A percentile compares a stretch with the other conserved stretches of the same genome.
Conservation (phyloP, 192 early-diverging fungal species). For the Entophlyctis helioformis region DNA sequence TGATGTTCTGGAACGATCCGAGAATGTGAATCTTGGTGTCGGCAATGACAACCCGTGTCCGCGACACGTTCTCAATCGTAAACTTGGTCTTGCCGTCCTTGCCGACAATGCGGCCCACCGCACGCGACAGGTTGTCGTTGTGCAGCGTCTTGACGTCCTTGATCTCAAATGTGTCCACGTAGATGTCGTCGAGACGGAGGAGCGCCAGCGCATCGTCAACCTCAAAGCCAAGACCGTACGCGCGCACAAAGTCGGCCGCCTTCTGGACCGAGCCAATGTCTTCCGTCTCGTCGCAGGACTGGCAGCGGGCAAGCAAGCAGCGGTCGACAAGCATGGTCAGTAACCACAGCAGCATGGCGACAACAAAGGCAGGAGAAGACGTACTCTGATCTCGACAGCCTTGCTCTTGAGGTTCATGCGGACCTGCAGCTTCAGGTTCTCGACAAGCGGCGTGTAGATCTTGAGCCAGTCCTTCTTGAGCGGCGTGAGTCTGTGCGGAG, state of each 20-base stretch:
- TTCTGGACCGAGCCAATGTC: slow-evolving; percentile 90
- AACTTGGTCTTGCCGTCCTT: slow-evolving; percentile 95
- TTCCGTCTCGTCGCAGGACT: slow-evolving; percentile 71
- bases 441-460: slow-evolving; percentile 92
- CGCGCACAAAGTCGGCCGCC: slow-evolving; percentile 91
- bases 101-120: slow-evolving; percentile 96
- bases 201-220: slow-evolving; percentile 89
- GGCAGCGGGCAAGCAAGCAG: slow-evolving; percentile 1
- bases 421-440: slow-evolving; percentile 90
- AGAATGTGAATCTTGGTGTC: slow-evolving; percentile 96
- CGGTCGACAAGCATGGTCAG: background rate
- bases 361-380: background rate
- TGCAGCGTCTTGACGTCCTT: slow-evolving; percentile 94
- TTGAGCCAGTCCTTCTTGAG: slow-evolving; percentile 89
- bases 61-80: slow-evolving; percentile 94
- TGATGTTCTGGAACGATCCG: slow-evolving; percentile 94
- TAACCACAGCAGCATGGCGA: too few relatives aligned
- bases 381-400: slow-evolving; percentile 75
- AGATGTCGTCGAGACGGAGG: slow-evolving; percentile 91
- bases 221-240: slow-evolving; percentile 89
- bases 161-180: slow-evolving; percentile 92
- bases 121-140: slow-evolving; percentile 92
- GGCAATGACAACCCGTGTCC: slow-evolving; percentile 92
- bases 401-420: slow-evolving; percentile 87
- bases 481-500: slow-evolving; percentile 85